These are phyloP conservation scores for Cucurbita ficifolia DNA, from an alignment of 306 rosid genomes.

Conservation along the genomic window DNA sequence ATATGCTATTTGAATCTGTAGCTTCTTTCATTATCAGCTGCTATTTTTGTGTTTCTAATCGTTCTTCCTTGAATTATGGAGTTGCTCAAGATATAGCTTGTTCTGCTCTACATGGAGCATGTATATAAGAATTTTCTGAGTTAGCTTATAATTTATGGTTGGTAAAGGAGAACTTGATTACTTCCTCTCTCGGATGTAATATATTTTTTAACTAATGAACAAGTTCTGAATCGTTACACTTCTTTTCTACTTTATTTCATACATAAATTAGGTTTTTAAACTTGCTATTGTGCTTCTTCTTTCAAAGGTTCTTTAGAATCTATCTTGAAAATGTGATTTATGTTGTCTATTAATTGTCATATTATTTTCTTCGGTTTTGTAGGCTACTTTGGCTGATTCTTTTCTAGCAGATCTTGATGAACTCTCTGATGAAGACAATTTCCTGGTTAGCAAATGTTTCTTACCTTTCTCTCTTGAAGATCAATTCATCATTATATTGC, in stretches of 20 bases:
- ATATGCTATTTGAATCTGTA: no score
- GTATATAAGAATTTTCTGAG: no score
- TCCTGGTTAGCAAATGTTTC: conserved; percentile 27
- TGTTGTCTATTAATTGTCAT: neutral
- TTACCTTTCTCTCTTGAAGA: neutral
- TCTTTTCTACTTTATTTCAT: neutral
- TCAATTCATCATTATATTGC: neutral
- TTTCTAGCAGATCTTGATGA: conserved; percentile 95
- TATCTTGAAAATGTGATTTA: neutral
- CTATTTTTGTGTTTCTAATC: no score
- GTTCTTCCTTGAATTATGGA: no score
- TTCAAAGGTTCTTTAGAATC: neutral
- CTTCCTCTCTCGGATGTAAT: no score
- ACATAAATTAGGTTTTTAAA: neutral
- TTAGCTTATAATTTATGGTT: no score
- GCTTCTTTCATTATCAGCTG: no score
- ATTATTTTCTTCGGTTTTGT: conserved; percentile 13
- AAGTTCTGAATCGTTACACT: no score
- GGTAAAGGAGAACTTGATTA: no score
- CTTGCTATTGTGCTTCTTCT: neutral
- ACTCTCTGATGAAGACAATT: conserved; percentile 73
- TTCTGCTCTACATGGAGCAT: no score
- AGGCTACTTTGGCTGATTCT: conserved; percentile 94
- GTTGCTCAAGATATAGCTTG: no score
- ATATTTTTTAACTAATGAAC: no score